Base-by-base conservation (phyloP, 441 rosid genomes). In the Isatis lusitanica region DNA sequence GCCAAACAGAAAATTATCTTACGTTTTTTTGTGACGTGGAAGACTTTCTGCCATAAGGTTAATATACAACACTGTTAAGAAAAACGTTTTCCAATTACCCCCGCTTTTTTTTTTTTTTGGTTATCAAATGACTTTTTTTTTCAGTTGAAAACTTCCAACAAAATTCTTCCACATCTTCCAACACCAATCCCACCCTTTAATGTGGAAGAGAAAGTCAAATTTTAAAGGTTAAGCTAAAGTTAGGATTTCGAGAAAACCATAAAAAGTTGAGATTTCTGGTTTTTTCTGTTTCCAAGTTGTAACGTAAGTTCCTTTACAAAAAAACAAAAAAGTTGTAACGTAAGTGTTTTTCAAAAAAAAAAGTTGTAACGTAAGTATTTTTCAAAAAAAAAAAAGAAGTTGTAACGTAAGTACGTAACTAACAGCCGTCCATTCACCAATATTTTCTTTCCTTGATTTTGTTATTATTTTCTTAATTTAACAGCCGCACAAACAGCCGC, bases 201-300 rank as follows among this genome's bases (percentile, higher is more conserved):
- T 66, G 53, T 66, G 55, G 58, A 59, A 38, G 60, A 57, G 33
- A 12, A 59, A 48, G 68, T 74, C 73, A 74, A 66, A 50, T 35
- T 40, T n/a, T 21, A 3, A 15, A 40, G 38, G 59, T 44, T 73
- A 13, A 40, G 53, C 18, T 46, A 10, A 35, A 36, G 16, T 13
- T 60, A 40, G 47, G 2, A 60, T 60, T 60, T 60, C 30, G 7
- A 21, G 33, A 21, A 8, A 17, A 44, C 9, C 2, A 44, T 6
- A n/a, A 17, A 56, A 30, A 12, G 36, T 43, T 16, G 15, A 11
- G n/a, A 16, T 15, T 43, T 16, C 30, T 36, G 7, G 11, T 53
- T 26, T 12, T 6, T 50, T 24, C 12, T 2, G 4, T 28, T 52
- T 35, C 7, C 12, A 28, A 48, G 52, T 26, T 36, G 47, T 62